Percentiles rank a stretch among this genome's conserved stretches.
phyloP scores from a whole-genome alignment of 129 eudicot genomes.

The Flaveria sonorensis region DNA sequence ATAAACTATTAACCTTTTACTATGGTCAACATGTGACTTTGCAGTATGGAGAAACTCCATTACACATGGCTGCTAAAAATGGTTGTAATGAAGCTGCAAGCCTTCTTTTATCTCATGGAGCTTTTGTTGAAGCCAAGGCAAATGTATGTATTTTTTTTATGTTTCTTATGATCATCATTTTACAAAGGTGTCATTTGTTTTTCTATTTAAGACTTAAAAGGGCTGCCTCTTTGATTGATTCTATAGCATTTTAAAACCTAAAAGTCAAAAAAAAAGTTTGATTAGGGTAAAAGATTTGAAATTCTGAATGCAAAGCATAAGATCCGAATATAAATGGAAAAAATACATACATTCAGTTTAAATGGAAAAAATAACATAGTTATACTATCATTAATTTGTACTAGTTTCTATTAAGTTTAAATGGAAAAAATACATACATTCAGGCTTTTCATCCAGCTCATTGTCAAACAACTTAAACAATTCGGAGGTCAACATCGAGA shows the following conservation, averaged over 20 bases:
- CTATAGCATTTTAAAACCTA: not conserved
- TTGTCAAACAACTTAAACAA: not conserved
- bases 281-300: not conserved
- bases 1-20: not conserved
- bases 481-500: not conserved
- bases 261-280: conserved; percentile 12
- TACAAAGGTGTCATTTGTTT: not conserved
- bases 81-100: conserved; percentile 70
- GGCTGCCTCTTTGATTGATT: no score
- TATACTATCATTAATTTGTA: no score
- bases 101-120: conserved; percentile 74
- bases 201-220: not conserved
- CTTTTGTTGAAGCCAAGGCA: conserved; percentile 74
- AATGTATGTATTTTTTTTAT: conserved; percentile 46
- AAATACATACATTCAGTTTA: no score
- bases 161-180: not conserved
- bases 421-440: no score
- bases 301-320: not conserved
- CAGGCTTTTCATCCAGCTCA: no score
- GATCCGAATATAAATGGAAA: not conserved
- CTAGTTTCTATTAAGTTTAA: no score
- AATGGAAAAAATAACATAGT: no score
- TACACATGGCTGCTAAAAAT: conserved; percentile 87
- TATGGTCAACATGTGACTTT: conserved; percentile 4
- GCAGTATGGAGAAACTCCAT: conserved; percentile 90